phyloP scores from a whole-genome alignment of 208 protist species.

The Tritrichomonas musculus region DNA sequence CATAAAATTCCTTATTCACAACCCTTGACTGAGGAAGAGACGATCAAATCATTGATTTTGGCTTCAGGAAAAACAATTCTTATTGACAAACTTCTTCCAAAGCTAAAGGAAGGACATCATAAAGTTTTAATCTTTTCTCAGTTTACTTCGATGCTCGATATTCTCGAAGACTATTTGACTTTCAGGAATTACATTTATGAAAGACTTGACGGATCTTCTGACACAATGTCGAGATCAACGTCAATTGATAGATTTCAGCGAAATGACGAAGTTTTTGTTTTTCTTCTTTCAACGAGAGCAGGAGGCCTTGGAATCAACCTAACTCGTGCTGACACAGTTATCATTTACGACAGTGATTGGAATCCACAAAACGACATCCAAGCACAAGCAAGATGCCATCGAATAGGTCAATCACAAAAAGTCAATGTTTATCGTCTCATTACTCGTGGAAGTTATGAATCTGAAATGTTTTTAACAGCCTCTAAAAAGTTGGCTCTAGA shows the following conservation, averaged over 20 bases:
- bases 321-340: constrained; percentile 63
- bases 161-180: constrained; percentile 74
- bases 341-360: too few species aligned
- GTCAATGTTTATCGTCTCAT: too few species aligned
- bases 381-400: too few species aligned
- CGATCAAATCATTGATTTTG: background rate
- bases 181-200: constrained; percentile 52
- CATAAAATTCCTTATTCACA: background rate
- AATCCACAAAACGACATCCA: too few species aligned
- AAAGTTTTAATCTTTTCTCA: too few species aligned
- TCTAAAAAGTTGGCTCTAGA: constrained; percentile 73
- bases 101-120: too few species aligned
- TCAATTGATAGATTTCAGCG: constrained; percentile 52
- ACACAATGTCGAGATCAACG: constrained; percentile 39
- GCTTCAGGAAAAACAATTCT: constrained; percentile 59
- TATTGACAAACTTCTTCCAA: constrained; percentile 67
- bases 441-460: constrained; percentile 79
- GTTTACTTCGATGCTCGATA: constrained; percentile 78
- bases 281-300: constrained; percentile 63
- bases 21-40: background rate
- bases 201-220: constrained; percentile 35
- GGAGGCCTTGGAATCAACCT: constrained; percentile 69
- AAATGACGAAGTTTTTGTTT: constrained; percentile 52
- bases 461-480: constrained; percentile 70
- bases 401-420: too few species aligned